These are phyloP conservation scores for Camptophora hylomeconis DNA, from an alignment of 2,329 filamentous ascomycete species.

Conservation along the genomic window DNA sequence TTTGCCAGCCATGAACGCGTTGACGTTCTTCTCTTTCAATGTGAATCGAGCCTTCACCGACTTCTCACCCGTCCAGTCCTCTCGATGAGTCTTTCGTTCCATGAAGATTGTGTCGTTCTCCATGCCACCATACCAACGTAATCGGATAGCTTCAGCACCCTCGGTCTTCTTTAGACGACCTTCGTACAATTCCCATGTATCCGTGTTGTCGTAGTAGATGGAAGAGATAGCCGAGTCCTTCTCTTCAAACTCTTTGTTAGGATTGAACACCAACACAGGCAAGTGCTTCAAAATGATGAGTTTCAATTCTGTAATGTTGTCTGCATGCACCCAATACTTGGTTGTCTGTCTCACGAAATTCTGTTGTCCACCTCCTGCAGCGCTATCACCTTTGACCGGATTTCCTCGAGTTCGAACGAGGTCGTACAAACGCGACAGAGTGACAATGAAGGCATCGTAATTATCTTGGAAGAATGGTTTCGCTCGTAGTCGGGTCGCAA, in stretches of 20 bases:
- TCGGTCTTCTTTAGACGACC: constrained; percentile 95
- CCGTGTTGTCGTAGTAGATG: constrained; percentile 94
- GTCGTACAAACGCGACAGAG: constrained; percentile 90
- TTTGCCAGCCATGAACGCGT: constrained; percentile 73
- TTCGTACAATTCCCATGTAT: constrained; percentile 87
- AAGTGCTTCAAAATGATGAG: constrained; percentile 96
- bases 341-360: constrained; percentile 96
- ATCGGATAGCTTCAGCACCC: constrained; percentile 87
- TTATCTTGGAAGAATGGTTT: constrained; percentile 99
- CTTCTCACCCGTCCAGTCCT: constrained; percentile 98
- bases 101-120: constrained; percentile 89
- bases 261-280: constrained; percentile 92
- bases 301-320: constrained; percentile 97
- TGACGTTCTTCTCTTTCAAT: constrained; percentile 95
- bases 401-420: constrained; percentile 85
- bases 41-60: constrained; percentile 95
- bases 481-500: constrained; percentile 82
- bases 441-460: constrained; percentile 89
- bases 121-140: constrained; percentile 98
- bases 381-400: constrained; percentile 79
- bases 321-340: constrained; percentile 98
- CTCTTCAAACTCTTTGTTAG: constrained; percentile 87
- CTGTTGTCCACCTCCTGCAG: constrained; percentile 82
- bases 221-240: constrained; percentile 92
- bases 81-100: constrained; percentile 92